A percentile compares a stretch with the other conserved stretches of the same genome.
Evolutionary conservation across 1,139 yeast genomes (phyloP).

Genomic region (Geotrichum siamense): DNA sequence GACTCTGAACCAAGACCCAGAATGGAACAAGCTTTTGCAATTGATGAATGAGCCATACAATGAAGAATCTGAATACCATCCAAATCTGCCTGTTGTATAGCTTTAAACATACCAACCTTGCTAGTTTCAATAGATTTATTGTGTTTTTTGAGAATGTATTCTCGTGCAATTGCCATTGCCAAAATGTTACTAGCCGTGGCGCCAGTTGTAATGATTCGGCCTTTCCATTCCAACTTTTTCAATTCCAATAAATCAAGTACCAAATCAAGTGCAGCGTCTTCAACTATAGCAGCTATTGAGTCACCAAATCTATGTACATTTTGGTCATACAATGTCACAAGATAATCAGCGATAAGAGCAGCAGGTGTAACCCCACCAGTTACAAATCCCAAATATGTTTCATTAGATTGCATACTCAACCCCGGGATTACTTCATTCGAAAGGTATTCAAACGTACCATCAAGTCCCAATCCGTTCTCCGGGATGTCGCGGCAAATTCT

Average conservation of each 20-base stretch:
- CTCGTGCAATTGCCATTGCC: conserved; percentile 26
- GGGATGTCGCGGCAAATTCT: conserved; percentile 6
- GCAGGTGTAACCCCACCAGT: conserved; percentile 30
- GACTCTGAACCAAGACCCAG: conserved; percentile 26
- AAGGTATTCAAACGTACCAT: conserved; percentile 18
- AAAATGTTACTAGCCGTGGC: conserved; percentile 29
- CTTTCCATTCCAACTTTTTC: conserved; percentile 20
- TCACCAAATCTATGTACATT: conserved; percentile 23
- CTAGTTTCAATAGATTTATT: conserved; percentile 3
- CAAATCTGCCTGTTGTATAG: conserved; percentile 20
- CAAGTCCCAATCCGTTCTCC: conserved; percentile 22
- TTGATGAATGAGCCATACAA: conserved; percentile 25
- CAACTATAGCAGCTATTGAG: conserved; percentile 24
- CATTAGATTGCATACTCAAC: conserved; percentile 23
- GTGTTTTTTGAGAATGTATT: conserved; percentile 17
- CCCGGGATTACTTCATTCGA: conserved; percentile 22
- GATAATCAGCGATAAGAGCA: conserved; percentile 26
- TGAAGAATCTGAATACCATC: conserved; percentile 22
- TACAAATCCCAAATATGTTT: conserved; percentile 28
- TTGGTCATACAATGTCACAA: conserved; percentile 25
- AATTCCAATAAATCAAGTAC: conserved; percentile 23
- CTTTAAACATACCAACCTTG: conserved; percentile 16
- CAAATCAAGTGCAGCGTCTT: conserved; percentile 23
- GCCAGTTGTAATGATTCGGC: conserved; percentile 27
- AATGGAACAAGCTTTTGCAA: conserved; percentile 26